phyloP scores from a whole-genome alignment of 306 rosid genomes.

The Pyrus pyrifolia region DNA sequence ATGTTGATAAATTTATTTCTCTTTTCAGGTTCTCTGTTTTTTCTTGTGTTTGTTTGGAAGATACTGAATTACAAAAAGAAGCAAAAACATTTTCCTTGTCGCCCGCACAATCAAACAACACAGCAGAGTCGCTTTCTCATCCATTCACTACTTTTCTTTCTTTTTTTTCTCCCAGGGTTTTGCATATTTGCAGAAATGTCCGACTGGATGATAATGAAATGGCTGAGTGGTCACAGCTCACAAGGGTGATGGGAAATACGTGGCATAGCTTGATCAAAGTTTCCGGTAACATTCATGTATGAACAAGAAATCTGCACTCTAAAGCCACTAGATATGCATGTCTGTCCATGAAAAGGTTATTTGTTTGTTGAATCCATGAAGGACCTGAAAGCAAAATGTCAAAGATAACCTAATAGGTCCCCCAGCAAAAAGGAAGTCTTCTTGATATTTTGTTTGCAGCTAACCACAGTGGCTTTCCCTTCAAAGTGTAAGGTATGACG shows the following conservation, averaged over 20 bases:
- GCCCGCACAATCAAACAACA: conserved; percentile 21
- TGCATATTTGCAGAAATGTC: neutral
- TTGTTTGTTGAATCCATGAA: neutral
- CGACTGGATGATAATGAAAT: neutral
- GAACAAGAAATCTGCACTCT: neutral
- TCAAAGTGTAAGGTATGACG: neutral
- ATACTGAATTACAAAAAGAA: neutral
- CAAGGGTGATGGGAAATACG: neutral
- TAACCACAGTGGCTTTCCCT: no score
- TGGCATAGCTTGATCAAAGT: neutral
- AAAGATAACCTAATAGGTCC: neutral
- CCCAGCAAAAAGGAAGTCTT: neutral
- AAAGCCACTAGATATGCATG: neutral
- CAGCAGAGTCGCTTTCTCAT: conserved; percentile 24
- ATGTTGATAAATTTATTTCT: neutral
- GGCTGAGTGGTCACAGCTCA: neutral
- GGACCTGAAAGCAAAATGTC: neutral
- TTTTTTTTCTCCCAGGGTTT: neutral
- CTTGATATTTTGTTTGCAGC: neutral
- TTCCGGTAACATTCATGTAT: conserved; percentile 1
- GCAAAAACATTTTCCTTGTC: conserved; percentile 3
- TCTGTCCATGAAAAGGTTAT: neutral
- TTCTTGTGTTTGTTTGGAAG: neutral
- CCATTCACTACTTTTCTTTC: neutral
- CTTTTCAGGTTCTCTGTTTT: neutral